Base-by-base conservation (phyloP, 2,329 filamentous ascomycete genomes). In the Aspergillus amoenus region DNA sequence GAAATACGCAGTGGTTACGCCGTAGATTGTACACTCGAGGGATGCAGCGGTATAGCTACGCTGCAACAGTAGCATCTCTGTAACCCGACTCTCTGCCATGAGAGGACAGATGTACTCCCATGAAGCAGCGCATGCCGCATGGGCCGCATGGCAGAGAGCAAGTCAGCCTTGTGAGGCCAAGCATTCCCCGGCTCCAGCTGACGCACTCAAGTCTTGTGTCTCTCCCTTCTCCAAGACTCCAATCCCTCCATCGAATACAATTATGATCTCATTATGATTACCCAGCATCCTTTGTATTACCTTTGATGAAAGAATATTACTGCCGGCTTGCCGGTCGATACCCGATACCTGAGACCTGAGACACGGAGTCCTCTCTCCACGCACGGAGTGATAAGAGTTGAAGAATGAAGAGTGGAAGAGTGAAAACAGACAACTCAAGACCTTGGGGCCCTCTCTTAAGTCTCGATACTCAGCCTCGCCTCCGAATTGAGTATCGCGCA, bases 161-260 rank as follows among this genome's bases (percentile, higher is more conserved):
- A 43, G 22, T 50, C 46, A 56, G 53, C 53, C 53, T 56, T 50
- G 53, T 44, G 39, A 50, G 30, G 40, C 41, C 46, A 46, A 55
- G 39, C 39, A 55, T 47, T 51, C 48, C 21, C 32, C 22, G n/a
- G 24, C 48, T 43, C 48, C 39, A 34, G 48, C 24, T 37, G 49
- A 52, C 17, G 41, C 32, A 34, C n/a, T 44, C 42, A 27, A 27
- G 22, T 24, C 42, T 24, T 7, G 21, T 13, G 21, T 13, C 18
- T 18, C 11, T 24, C 12, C 15, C 42, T 24, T 43, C 41, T 11
- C 18, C 21, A 21, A 21, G 21, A 21, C 21, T 21, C 21, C 15
- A 18, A 21, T 15, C 15, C 8, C 42, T 18, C 8, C 27, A 17
- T 45, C 32, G n/a, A 17, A 11, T n/a, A 30, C 7, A 15, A 17